Conservation (phyloP, 495 filamentous ascomycete species). For the Articulospora tetracladia region DNA sequence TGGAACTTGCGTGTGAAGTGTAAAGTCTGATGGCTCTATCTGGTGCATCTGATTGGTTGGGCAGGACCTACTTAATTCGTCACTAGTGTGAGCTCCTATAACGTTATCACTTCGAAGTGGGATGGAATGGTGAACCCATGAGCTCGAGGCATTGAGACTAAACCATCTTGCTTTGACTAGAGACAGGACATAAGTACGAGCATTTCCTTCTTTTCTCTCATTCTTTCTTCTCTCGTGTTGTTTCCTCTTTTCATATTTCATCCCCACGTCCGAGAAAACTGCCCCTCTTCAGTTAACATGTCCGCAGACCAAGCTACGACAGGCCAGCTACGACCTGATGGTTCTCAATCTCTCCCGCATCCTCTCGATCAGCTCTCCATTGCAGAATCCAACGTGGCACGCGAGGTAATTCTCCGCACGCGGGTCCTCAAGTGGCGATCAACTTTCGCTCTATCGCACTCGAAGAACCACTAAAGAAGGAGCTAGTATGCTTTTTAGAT, state of each 20-base stretch:
- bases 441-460: conserved; percentile 20
- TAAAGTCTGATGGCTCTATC: neutral
- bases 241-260: neutral
- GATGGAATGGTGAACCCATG: neutral
- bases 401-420: conserved; percentile 10
- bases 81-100: neutral
- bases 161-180: neutral
- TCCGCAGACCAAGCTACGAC: conserved; percentile 3
- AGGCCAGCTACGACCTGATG: conserved; percentile 33
- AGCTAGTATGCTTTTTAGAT: conserved; percentile 17
- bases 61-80: neutral
- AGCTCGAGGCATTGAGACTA: neutral
- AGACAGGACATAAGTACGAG: neutral
- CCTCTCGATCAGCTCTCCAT: conserved; percentile 23
- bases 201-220: neutral
- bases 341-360: conserved; percentile 29
- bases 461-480: conserved; percentile 19
- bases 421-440: conserved; percentile 10
- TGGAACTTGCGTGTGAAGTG: neutral
- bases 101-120: neutral
- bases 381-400: conserved; percentile 10
- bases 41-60: neutral
- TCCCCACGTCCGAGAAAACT: neutral
- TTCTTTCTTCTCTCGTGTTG: neutral
- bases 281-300: neutral